Percentiles rank a stretch among this genome's conserved stretches.
Evolutionary conservation across 768 basidiomycete genomes (phyloP).

Genomic region (Lactarius sanguifluus): DNA sequence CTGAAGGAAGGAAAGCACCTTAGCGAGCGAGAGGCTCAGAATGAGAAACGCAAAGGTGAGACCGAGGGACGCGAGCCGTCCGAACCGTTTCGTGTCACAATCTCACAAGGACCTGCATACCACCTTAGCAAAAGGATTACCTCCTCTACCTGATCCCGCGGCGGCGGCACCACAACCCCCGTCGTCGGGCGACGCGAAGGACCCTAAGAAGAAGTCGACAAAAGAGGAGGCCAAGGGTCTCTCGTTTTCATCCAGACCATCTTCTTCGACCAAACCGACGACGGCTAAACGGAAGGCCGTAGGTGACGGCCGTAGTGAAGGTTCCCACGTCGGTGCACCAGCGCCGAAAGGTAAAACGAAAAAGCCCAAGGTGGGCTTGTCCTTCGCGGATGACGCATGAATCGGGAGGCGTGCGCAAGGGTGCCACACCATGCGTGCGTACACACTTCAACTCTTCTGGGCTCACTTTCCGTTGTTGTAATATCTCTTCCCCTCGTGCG

Average conservation of each 20-base stretch:
- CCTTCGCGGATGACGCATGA: constrained; percentile 60
- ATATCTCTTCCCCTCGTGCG: background rate
- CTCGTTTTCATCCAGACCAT: constrained; percentile 43
- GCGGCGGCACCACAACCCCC: constrained; percentile 1
- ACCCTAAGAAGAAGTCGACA: background rate
- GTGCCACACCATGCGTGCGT: background rate
- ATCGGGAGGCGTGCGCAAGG: background rate
- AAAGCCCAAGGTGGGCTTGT: constrained; percentile 47
- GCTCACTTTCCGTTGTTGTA: background rate
- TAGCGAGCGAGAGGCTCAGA: constrained; percentile 72
- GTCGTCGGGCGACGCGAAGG: constrained; percentile 1
- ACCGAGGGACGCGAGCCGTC: constrained; percentile 9
- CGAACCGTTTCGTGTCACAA: constrained; percentile 9
- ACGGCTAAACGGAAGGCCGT: constrained; percentile 38
- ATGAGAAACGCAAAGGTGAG: constrained; percentile 70
- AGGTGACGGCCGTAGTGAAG: constrained; percentile 35
- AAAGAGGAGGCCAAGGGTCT: constrained; percentile 34
- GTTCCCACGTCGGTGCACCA: constrained; percentile 27
- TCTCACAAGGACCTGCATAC: background rate
- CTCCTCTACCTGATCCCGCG: constrained; percentile 47
- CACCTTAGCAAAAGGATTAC: constrained; percentile 56
- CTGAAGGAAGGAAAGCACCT: constrained; percentile 88
- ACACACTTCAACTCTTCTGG: background rate
- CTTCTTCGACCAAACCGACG: constrained; percentile 28
- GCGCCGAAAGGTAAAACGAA: constrained; percentile 56